A percentile compares a stretch with the other conserved stretches of the same genome.
Evolutionary conservation across 2,329 filamentous ascomycete genomes (phyloP).

Genomic region (Verticillium isaacii): DNA sequence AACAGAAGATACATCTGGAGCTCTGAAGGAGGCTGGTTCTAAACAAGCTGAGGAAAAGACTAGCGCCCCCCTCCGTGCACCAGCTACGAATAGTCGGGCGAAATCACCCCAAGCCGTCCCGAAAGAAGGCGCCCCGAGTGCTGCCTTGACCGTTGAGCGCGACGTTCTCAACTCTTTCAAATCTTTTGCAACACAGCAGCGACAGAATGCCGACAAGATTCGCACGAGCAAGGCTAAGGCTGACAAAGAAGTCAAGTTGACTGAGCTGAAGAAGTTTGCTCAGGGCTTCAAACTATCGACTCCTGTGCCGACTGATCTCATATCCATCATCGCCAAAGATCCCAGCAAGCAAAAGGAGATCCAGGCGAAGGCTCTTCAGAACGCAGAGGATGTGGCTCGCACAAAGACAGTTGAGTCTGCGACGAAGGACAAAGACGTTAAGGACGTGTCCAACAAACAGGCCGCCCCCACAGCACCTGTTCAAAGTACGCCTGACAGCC

Average conservation of each 20-base stretch:
- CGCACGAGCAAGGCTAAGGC: constrained; percentile 55
- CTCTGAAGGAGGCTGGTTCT: too few species aligned
- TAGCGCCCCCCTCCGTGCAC: constrained; percentile 22
- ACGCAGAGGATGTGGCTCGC: constrained; percentile 59
- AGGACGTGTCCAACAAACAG: constrained; percentile 39
- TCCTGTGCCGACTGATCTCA: constrained; percentile 84
- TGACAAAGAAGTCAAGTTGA: constrained; percentile 89
- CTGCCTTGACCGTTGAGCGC: constrained; percentile 55
- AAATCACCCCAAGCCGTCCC: not conserved
- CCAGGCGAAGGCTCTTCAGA: constrained; percentile 77
- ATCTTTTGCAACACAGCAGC: constrained; percentile 55
- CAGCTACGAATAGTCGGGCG: constrained; percentile 16
- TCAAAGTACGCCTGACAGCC: constrained; percentile 18
- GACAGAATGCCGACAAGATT: constrained; percentile 50
- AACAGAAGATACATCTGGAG: constrained; percentile 6
- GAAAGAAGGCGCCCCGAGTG: constrained; percentile 42
- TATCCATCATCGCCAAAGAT: constrained; percentile 94
- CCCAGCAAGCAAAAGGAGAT: constrained; percentile 92
- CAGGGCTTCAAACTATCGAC: constrained; percentile 91
- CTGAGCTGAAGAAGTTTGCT: constrained; percentile 92
- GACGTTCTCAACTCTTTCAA: constrained; percentile 62
- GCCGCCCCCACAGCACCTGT: constrained; percentile 15
- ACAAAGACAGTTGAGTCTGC: constrained; percentile 36
- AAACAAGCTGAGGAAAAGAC: constrained; percentile 9
- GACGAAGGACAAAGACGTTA: constrained; percentile 50